Evolutionary conservation across 1,139 yeast genomes (phyloP), one percentile per base, ranked within the genome.

Genomic region (Blastobotrys apis): DNA sequence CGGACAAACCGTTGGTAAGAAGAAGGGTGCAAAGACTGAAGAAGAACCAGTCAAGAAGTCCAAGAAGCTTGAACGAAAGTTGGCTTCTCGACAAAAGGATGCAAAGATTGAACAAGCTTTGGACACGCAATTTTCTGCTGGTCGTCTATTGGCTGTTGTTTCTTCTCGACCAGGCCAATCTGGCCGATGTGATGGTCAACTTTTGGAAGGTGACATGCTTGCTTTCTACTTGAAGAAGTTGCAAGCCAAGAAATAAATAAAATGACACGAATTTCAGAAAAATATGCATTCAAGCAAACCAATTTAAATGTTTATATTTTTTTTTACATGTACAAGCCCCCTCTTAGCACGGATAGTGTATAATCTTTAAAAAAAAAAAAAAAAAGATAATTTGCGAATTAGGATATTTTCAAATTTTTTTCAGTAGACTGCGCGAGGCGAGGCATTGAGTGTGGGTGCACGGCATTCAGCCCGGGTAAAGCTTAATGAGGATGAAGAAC

Each of bases 131-230:
- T 92, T 92, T 83, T 82, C 83, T 74, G 88, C 97, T 63, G 97
- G 97, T 82, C 88, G 94, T 79, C 84, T 92, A 69, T 92, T 92
- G 80, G 98, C 98, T 74, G 83, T 81, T 73, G 88, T 92, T 71
- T 88, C 98, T 64, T 92, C 98, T 53, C 90, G 99, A 83, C 99
- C 99, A 74, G 99, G 99, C 76, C 99, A 92, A 83, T 84, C 95
- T 63, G 99, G 99, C 77, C 94, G 99, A 81, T 84, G 92, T 78
- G 98, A 94, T 74, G 99, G 99, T 77, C 92, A 94, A 94, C 84
- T 92, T 77, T 86, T 94, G 75, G 99, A 92, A 81, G 98, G 98
- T 78, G 99, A 94, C 75, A 98, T 92, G 80, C 87, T 92, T 75
- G 97, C 97, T 74, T 92, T 92, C 95, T 92, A 92, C 95, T 84